Percentiles rank a stretch among this genome's conserved stretches.
Conservation (phyloP, 2,329 filamentous ascomycete genomes). For the Tolypocladium endophyticum region DNA sequence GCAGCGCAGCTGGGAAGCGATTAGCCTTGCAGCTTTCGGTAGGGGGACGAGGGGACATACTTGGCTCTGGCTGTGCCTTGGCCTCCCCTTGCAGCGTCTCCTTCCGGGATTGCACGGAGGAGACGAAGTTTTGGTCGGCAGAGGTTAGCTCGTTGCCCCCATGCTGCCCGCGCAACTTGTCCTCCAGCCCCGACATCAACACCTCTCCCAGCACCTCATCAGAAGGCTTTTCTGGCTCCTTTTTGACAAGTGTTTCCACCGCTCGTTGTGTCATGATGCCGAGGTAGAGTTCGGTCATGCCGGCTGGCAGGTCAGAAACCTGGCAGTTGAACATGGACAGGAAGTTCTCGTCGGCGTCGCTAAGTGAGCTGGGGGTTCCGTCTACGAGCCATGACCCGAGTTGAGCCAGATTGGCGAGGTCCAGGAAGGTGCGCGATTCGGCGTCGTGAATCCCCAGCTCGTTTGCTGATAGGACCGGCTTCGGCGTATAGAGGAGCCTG, state of each 20-base stretch:
- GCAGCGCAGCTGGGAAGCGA: constrained; percentile 16
- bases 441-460: constrained; percentile 21
- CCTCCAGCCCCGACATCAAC: constrained; percentile 46
- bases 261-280: constrained; percentile 38
- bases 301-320: constrained; percentile 31
- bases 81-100: constrained; percentile 19
- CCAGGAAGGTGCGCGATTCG: constrained; percentile 25
- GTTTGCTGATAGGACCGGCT: constrained; percentile 19
- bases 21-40: neutral
- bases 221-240: constrained; percentile 36
- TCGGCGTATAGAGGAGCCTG: constrained; percentile 21
- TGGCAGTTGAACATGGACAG: constrained; percentile 32
- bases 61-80: constrained; percentile 10
- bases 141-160: constrained; percentile 19
- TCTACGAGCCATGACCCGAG: constrained; percentile 30
- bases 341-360: constrained; percentile 33
- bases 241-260: constrained; percentile 40
- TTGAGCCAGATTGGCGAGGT: constrained; percentile 38
- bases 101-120: constrained; percentile 21
- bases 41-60: neutral
- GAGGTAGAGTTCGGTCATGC: constrained; percentile 32
- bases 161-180: constrained; percentile 25
- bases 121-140: constrained; percentile 23
- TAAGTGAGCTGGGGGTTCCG: constrained; percentile 24
- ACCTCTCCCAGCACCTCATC: constrained; percentile 46